phyloP scores from a whole-genome alignment of 257 asterid species.

The Ligustrum vulgare region DNA sequence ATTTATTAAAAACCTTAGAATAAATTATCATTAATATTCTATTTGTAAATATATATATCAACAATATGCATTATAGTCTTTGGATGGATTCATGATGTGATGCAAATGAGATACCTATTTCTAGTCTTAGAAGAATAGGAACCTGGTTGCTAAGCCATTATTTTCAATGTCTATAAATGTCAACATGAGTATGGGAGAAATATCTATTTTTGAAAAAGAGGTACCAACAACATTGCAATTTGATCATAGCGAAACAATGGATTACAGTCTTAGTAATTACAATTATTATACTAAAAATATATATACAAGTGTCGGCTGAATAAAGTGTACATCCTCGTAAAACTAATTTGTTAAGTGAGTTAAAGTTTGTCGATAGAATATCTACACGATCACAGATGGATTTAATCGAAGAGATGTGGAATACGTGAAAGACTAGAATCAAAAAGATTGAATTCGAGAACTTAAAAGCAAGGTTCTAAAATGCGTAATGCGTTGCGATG shows the following conservation, averaged over 20 bases:
- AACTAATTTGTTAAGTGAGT: no score
- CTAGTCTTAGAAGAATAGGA: not conserved
- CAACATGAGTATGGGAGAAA: conserved; percentile 24
- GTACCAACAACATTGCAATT: conserved; percentile 16
- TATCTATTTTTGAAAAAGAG: conserved; percentile 27
- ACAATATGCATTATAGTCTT: no score
- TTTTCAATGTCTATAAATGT: conserved; percentile 20
- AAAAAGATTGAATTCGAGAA: no score
- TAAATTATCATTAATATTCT: no score
- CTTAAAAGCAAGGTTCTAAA: no score
- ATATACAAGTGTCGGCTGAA: not conserved
- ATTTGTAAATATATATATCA: no score
- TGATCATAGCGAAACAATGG: not conserved
- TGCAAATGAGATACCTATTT: not conserved
- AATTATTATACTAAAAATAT: not conserved
- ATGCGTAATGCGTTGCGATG: no score
- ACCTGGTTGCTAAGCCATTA: not conserved
- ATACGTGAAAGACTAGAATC: no score
- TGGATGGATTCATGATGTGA: no score
- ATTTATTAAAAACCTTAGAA: not conserved
- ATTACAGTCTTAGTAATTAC: not conserved
- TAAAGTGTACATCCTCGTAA: not conserved
- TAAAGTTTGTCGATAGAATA: no score
- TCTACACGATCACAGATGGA: not conserved
- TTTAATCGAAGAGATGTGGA: no score